Evolutionary conservation across 495 filamentous ascomycete genomes (phyloP).

Genomic region (Letharia lupina): DNA sequence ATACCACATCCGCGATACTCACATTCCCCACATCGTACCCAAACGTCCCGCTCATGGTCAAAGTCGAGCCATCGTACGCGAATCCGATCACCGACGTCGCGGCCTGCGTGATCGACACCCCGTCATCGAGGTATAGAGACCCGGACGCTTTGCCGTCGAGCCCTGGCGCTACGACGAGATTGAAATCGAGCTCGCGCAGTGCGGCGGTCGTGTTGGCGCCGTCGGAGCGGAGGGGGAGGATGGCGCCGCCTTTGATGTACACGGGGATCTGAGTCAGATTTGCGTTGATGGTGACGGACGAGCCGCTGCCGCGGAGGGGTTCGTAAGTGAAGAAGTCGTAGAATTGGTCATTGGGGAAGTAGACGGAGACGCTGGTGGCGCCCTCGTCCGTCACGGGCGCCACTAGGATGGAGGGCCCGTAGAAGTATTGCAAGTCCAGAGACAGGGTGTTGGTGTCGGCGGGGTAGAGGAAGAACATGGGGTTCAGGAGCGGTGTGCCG

Average conservation of each 20-base stretch:
- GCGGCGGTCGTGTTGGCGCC: conserved; percentile 62
- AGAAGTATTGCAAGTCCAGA: conserved; percentile 66
- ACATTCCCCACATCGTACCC: conserved; percentile 29
- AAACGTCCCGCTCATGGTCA: conserved; percentile 47
- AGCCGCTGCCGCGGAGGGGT: conserved; percentile 48
- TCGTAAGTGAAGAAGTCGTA: conserved; percentile 68
- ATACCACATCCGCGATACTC: conserved; percentile 1
- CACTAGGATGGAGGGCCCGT: conserved; percentile 61
- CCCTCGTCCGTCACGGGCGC: conserved; percentile 60
- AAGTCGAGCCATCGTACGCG: conserved; percentile 40
- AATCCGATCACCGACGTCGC: conserved; percentile 45
- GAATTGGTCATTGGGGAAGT: conserved; percentile 66
- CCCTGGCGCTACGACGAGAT: conserved; percentile 59
- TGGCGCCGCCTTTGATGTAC: conserved; percentile 59
- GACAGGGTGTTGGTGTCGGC: conserved; percentile 51
- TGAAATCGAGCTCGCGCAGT: conserved; percentile 57
- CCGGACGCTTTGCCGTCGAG: conserved; percentile 41
- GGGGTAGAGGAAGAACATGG: conserved; percentile 67
- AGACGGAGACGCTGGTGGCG: conserved; percentile 56
- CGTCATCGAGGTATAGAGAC: conserved; percentile 54
- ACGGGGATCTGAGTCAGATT: conserved; percentile 61
- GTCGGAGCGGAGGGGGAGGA: conserved; percentile 55
- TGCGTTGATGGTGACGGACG: conserved; percentile 42
- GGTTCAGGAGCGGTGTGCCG: conserved; percentile 60
- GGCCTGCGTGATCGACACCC: conserved; percentile 46